A percentile compares a stretch with the other conserved stretches of the same genome.
Evolutionary conservation across 805 yeast species (phyloP).

Genomic region (Starmerella ratchasimensis): DNA sequence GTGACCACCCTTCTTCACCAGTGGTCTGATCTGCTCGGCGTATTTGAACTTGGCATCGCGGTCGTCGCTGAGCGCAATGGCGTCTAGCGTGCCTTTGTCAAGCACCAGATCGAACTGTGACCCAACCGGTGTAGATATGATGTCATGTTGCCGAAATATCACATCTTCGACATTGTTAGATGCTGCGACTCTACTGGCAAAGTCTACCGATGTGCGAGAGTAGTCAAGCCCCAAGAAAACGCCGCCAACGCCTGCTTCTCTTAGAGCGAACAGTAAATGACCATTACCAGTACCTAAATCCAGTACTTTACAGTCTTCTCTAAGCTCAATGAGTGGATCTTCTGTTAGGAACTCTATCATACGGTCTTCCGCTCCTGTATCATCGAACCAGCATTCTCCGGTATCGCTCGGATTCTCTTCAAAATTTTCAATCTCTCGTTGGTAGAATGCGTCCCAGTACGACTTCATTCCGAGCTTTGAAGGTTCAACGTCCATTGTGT

Average conservation of each 20-base stretch:
- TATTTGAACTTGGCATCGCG: constrained; percentile 35
- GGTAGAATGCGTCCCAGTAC: constrained; percentile 86
- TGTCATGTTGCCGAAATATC: constrained; percentile 54
- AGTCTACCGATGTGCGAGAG: constrained; percentile 61
- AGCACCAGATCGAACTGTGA: constrained; percentile 53
- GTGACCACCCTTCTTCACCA: constrained; percentile 45
- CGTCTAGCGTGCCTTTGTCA: constrained; percentile 95
- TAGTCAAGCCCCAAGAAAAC: constrained; percentile 70
- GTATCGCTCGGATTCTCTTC: constrained; percentile 63
- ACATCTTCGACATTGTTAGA: constrained; percentile 24
- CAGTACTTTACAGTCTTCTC: constrained; percentile 31
- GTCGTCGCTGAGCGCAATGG: constrained; percentile 67
- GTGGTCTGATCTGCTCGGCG: constrained; percentile 41
- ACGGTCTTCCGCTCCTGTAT: constrained; percentile 79
- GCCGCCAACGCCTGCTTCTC: constrained; percentile 47
- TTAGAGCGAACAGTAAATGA: constrained; percentile 61
- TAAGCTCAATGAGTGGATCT: constrained; percentile 25
- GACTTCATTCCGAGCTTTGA: constrained; percentile 66
- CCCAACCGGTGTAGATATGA: constrained; percentile 21
- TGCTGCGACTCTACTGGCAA: constrained; percentile 49
- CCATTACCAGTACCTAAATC: constrained; percentile 98
- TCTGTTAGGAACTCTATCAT: constrained; percentile 60
- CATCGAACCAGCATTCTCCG: constrained; percentile 96
- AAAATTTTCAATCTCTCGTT: constrained; percentile 58
- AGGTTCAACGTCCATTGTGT: constrained; percentile 10